Conservation (phyloP, 139 green algal genomes). For the Chloropicon primus region DNA sequence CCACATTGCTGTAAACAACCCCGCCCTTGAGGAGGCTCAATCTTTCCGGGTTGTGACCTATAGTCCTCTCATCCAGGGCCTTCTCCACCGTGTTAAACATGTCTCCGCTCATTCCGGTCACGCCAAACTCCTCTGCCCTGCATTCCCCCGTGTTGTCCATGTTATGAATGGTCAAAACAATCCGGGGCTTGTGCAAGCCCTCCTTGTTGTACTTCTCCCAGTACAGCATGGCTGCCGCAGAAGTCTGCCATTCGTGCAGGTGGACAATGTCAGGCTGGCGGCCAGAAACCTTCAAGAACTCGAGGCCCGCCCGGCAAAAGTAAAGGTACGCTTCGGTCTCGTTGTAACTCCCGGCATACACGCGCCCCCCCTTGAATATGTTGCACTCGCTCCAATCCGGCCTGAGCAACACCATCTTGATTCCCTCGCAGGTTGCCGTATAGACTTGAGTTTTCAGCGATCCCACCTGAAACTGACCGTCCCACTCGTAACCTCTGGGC, state of each 20-base stretch:
- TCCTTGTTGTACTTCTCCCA: constrained; percentile 49
- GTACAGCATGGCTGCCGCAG: constrained; percentile 38
- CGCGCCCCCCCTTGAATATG: constrained; percentile 39
- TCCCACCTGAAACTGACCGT: constrained; percentile 39
- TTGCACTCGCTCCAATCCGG: constrained; percentile 24
- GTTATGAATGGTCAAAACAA: constrained; percentile 89
- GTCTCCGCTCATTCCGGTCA: constrained; percentile 58
- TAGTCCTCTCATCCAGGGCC: constrained; percentile 89
- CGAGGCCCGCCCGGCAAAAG: constrained; percentile 74
- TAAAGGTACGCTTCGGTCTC: constrained; percentile 92
- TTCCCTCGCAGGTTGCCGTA: constrained; percentile 24
- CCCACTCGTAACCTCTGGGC: constrained; percentile 50
- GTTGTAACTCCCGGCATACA: constrained; percentile 88
- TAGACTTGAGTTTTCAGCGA: constrained; percentile 35
- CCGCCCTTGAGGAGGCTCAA: constrained; percentile 88
- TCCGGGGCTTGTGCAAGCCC: constrained; percentile 29
- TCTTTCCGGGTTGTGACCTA: constrained; percentile 92
- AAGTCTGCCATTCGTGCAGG: constrained; percentile 86
- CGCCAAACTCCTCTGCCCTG: constrained; percentile 71
- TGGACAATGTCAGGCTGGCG: constrained; percentile 54
- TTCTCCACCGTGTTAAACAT: constrained; percentile 61
- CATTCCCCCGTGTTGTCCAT: constrained; percentile 81
- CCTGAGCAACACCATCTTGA: constrained; percentile 44
- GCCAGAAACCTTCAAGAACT: constrained; percentile 32
- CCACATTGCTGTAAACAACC: constrained; percentile 77